Percentiles rank a stretch among this genome's conserved stretches.
Evolutionary conservation across 148 eudicot genomes (phyloP).

Genomic region (Vaccinium myrtillus): DNA sequence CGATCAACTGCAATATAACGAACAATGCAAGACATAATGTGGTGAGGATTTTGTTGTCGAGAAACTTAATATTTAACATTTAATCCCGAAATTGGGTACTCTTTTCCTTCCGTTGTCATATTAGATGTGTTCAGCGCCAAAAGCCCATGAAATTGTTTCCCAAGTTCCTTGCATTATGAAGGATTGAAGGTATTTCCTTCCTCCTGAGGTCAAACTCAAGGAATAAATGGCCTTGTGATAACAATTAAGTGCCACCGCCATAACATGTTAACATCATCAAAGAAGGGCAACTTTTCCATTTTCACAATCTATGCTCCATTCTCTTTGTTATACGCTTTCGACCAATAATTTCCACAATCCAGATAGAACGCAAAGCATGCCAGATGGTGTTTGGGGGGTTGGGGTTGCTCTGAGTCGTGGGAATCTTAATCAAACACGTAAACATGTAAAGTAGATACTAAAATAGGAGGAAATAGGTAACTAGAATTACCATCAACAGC

Average conservation of each 20-base stretch:
- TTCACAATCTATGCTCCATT: background rate
- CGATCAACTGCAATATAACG: slow-evolving; percentile 24
- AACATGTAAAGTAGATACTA: background rate
- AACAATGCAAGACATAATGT: background rate
- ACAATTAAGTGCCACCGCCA: background rate
- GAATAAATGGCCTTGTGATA: background rate
- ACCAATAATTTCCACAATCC: background rate
- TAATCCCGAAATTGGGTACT: background rate
- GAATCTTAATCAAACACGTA: background rate
- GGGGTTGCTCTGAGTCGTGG: background rate
- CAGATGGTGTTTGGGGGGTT: background rate
- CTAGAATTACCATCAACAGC: slow-evolving; percentile 27
- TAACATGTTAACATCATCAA: background rate
- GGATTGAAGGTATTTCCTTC: background rate
- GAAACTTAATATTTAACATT: background rate
- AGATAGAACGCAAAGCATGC: background rate
- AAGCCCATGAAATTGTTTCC: background rate
- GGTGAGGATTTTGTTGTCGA: background rate
- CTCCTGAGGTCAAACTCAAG: background rate
- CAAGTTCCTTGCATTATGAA: background rate
- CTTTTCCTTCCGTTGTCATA: background rate
- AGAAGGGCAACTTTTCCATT: background rate
- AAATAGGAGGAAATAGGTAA: slow-evolving; percentile 2
- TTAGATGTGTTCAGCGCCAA: background rate
- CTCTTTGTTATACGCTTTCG: background rate